A percentile compares a stretch with the other conserved stretches of the same genome.
Conservation (phyloP, 169 alveolate species). For the Plasmodium gallinaceum region DNA sequence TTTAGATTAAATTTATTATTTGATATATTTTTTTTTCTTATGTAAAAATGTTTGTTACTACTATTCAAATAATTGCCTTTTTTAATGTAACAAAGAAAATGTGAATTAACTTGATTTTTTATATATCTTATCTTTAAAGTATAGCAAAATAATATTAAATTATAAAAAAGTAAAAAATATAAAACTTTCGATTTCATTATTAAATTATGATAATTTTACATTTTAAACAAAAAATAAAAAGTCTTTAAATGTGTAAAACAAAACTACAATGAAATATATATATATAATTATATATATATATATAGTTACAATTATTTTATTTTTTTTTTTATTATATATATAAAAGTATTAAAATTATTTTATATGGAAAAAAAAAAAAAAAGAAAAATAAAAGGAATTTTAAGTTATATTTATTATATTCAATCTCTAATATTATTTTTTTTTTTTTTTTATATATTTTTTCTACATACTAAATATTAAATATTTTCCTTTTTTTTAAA, state of each 20-base stretch:
- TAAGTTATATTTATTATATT: neutral
- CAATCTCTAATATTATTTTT: too few relatives aligned
- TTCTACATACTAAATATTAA: too few relatives aligned
- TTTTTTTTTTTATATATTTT: too few relatives aligned
- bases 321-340: neutral
- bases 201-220: neutral
- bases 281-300: neutral
- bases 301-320: neutral
- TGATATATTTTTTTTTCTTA: slow-evolving; percentile 11
- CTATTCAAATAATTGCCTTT: slow-evolving; percentile 7
- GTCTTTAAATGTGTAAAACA: neutral
- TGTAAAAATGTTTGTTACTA: slow-evolving; percentile 13
- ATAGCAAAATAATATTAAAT: neutral
- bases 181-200: slow-evolving; percentile 33
- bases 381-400: neutral
- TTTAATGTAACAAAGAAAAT: neutral
- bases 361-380: neutral
- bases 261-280: neutral
- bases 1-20: slow-evolving; percentile 15
- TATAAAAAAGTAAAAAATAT: slow-evolving; percentile 15
- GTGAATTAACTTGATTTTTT: neutral
- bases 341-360: neutral
- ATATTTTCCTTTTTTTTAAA: too few relatives aligned
- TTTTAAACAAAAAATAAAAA: neutral
- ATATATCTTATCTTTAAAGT: slow-evolving; percentile 2